A percentile compares a stretch with the other conserved stretches of the same genome.
These are phyloP conservation scores for Orbilia oligospora DNA, from an alignment of 2,329 filamentous ascomycete genomes.

Conservation along the genomic window DNA sequence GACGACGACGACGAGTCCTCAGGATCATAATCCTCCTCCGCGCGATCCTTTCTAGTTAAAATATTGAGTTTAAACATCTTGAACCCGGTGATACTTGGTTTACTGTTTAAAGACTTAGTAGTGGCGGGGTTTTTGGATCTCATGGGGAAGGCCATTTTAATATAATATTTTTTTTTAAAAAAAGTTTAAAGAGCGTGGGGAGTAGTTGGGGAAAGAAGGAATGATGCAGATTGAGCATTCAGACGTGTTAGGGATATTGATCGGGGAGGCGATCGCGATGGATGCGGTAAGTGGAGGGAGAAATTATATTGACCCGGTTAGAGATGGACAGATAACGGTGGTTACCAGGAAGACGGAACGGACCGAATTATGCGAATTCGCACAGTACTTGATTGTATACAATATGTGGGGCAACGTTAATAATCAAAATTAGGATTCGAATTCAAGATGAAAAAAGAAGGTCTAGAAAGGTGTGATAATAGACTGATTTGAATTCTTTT, in stretches of 20 bases:
- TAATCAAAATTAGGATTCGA: slow-evolving; percentile 2
- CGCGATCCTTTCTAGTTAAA: slow-evolving; percentile 35
- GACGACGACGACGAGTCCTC: not conserved
- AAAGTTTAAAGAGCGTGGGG: slow-evolving; percentile 1
- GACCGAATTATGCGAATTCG: slow-evolving; percentile 20
- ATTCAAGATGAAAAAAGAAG: not conserved
- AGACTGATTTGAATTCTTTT: not conserved
- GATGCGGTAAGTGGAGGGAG: slow-evolving; percentile 11
- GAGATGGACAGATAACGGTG: slow-evolving; percentile 15
- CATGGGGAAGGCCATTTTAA: slow-evolving; percentile 28
- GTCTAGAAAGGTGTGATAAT: slow-evolving; percentile 8
- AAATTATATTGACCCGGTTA: slow-evolving; percentile 20
- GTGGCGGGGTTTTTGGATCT: slow-evolving; percentile 14
- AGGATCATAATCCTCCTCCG: not conserved
- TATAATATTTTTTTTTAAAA: too few relatives aligned
- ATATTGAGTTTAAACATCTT: slow-evolving; percentile 57
- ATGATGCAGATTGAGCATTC: not conserved
- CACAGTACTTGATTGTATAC: not conserved
- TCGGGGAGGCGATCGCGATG: not conserved
- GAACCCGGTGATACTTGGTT: slow-evolving; percentile 25
- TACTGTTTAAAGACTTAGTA: not conserved
- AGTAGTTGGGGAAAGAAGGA: not conserved
- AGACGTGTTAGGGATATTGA: not conserved
- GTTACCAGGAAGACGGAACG: slow-evolving; percentile 36
- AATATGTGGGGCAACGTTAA: slow-evolving; percentile 1